These are phyloP conservation scores for Sutorius eximius DNA, from an alignment of 1,284 basidiomycete species.

Conservation along the genomic window DNA sequence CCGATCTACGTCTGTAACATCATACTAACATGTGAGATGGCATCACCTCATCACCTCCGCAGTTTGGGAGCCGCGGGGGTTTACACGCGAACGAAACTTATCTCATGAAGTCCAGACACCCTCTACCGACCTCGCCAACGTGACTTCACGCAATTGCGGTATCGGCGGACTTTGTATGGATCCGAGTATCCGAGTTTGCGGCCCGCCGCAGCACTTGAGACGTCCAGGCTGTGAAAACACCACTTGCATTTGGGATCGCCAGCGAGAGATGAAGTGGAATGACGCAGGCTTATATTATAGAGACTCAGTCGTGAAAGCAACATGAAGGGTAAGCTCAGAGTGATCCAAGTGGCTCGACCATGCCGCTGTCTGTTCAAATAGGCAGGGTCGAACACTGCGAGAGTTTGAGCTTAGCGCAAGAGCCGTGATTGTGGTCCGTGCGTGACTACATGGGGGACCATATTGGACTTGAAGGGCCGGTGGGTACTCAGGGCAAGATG, in stretches of 20 bases:
- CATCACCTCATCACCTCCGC: slow-evolving; percentile 3
- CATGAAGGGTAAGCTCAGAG: slow-evolving; percentile 13
- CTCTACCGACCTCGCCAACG: slow-evolving; percentile 16
- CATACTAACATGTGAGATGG: slow-evolving; percentile 17
- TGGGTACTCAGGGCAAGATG: slow-evolving; percentile 15
- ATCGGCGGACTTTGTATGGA: not conserved
- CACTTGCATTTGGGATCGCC: slow-evolving; percentile 18
- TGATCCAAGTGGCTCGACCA: slow-evolving; percentile 17
- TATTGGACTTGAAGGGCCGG: too few relatives aligned
- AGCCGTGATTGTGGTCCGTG: slow-evolving; percentile 9
- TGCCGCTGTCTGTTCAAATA: slow-evolving; percentile 4
- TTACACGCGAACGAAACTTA: slow-evolving; percentile 20
- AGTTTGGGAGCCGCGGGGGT: not conserved
- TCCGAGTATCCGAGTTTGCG: not conserved
- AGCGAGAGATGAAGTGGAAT: slow-evolving; percentile 23
- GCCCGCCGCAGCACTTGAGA: not conserved
- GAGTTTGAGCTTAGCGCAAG: slow-evolving; percentile 17
- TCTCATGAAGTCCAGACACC: slow-evolving; percentile 7
- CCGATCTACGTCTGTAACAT: slow-evolving; percentile 1
- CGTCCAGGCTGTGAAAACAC: slow-evolving; percentile 11
- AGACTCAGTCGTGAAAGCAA: too few relatives aligned
- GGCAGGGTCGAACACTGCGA: slow-evolving; percentile 8
- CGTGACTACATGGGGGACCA: not conserved
- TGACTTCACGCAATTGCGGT: slow-evolving; percentile 14
- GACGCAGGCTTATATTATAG: slow-evolving; percentile 4